Percentiles rank a stretch among this genome's conserved stretches.
Conservation (phyloP, 1,284 basidiomycete genomes). For the Coniferiporia sulphurascens region DNA sequence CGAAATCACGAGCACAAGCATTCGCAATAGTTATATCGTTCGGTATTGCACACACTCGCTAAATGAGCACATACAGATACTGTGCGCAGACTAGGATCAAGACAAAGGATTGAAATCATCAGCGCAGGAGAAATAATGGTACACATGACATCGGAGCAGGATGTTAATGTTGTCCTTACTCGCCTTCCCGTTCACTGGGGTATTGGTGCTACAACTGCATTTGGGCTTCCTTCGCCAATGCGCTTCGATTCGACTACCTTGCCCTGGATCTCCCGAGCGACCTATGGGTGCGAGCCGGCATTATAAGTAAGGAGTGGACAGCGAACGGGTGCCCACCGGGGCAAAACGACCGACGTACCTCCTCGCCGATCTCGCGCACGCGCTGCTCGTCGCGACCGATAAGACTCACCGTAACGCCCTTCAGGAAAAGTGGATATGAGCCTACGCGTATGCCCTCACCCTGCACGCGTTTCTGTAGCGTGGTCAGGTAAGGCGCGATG, state of each 20-base stretch:
- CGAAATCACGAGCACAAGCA: too few species aligned
- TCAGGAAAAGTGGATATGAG: constrained; percentile 66
- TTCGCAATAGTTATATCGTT: too few species aligned
- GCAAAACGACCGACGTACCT: constrained; percentile 39
- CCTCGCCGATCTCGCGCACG: constrained; percentile 54
- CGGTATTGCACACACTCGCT: too few species aligned
- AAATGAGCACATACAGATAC: too few species aligned
- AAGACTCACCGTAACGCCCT: constrained; percentile 56
- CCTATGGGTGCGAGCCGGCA: background rate
- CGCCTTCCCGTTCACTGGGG: too few species aligned
- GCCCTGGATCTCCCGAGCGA: constrained; percentile 13
- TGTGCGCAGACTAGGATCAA: too few species aligned
- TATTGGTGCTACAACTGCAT: too few species aligned
- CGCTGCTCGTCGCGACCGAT: constrained; percentile 67
- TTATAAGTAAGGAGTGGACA: background rate
- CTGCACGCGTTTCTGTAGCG: constrained; percentile 71
- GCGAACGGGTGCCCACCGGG: background rate
- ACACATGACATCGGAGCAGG: too few species aligned
- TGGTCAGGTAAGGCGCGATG: constrained; percentile 85
- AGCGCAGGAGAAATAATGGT: too few species aligned
- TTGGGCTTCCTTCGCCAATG: constrained; percentile 2
- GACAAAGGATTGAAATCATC: too few species aligned
- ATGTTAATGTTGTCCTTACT: too few species aligned
- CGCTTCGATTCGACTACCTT: constrained; percentile 13
- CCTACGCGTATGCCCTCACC: constrained; percentile 79